A percentile compares a stretch with the other conserved stretches of the same genome.
These are phyloP conservation scores for Onygena corvina DNA, from an alignment of 2,329 filamentous ascomycete genomes.

Conservation along the genomic window DNA sequence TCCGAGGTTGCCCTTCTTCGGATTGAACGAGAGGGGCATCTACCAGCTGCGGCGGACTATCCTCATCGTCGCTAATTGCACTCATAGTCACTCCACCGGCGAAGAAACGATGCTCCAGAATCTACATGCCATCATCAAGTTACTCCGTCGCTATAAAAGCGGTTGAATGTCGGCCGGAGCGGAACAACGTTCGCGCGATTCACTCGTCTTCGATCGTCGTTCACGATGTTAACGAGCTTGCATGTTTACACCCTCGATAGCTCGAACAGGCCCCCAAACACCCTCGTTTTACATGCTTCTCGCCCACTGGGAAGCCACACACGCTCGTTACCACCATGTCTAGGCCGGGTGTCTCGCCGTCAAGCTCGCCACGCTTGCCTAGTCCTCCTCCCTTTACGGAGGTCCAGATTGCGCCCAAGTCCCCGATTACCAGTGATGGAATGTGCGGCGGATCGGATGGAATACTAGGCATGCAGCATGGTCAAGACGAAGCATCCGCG, in stretches of 20 bases:
- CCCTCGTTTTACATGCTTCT: background rate
- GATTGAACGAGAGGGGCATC: conserved; percentile 26
- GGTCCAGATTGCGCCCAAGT: conserved; percentile 75
- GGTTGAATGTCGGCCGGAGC: background rate
- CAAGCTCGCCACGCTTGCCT: conserved; percentile 81
- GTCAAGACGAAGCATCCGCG: conserved; percentile 59
- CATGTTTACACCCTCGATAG: background rate
- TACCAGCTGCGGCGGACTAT: conserved; percentile 35
- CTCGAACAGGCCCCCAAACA: background rate
- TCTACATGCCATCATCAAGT: background rate
- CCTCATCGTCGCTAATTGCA: conserved; percentile 25
- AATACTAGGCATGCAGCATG: conserved; percentile 43
- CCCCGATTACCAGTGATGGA: conserved; percentile 53
- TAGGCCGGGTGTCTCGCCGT: conserved; percentile 38
- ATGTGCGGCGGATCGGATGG: conserved; percentile 43
- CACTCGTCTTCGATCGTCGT: background rate
- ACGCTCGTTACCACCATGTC: conserved; percentile 26
- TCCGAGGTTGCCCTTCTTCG: conserved; percentile 17
- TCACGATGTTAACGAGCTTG: background rate
- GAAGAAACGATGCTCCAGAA: background rate
- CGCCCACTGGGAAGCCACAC: background rate
- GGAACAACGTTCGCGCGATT: conserved; percentile 2
- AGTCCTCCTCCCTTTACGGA: conserved; percentile 91
- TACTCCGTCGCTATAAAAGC: background rate
- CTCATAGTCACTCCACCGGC: background rate